phyloP scores from a whole-genome alignment of 257 asterid genomes.

The Capsicum rhomboideum region DNA sequence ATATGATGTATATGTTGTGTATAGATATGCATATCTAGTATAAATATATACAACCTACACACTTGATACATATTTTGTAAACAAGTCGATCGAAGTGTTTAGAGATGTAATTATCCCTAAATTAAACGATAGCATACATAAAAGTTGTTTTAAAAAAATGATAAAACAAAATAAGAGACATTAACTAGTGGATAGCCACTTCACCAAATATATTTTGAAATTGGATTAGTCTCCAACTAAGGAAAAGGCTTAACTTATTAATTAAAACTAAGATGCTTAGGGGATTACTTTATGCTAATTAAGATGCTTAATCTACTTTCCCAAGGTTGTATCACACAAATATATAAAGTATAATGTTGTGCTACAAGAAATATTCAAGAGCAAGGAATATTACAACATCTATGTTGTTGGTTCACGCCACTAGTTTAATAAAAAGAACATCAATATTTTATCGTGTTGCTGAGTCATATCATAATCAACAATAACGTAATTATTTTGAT shows the following conservation, averaged over 20 bases:
- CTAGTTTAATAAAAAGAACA: not conserved
- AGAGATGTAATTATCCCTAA: not conserved
- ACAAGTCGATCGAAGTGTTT: not conserved
- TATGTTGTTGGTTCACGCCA: not conserved
- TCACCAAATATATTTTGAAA: not conserved
- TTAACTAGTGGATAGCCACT: conserved; percentile 10
- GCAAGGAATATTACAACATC: not conserved
- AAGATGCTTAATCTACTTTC: conserved; percentile 4
- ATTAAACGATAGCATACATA: not conserved
- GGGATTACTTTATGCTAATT: not conserved
- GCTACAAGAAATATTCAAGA: too few species aligned
- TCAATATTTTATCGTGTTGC: not conserved
- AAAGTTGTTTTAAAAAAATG: not conserved
- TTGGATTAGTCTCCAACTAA: not conserved
- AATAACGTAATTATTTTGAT: not conserved
- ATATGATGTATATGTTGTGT: not conserved
- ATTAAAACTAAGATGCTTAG: not conserved
- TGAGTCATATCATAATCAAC: too few species aligned
- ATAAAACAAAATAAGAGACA: not conserved
- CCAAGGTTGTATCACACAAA: not conserved
- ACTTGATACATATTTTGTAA: not conserved
- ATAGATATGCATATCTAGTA: not conserved
- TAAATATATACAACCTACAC: too few species aligned
- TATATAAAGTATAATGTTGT: too few species aligned
- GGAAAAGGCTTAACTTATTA: not conserved